These are phyloP conservation scores for Ceratocystiopsis sp. DNA, from an alignment of 2,329 filamentous ascomycete genomes.

Conservation along the genomic window DNA sequence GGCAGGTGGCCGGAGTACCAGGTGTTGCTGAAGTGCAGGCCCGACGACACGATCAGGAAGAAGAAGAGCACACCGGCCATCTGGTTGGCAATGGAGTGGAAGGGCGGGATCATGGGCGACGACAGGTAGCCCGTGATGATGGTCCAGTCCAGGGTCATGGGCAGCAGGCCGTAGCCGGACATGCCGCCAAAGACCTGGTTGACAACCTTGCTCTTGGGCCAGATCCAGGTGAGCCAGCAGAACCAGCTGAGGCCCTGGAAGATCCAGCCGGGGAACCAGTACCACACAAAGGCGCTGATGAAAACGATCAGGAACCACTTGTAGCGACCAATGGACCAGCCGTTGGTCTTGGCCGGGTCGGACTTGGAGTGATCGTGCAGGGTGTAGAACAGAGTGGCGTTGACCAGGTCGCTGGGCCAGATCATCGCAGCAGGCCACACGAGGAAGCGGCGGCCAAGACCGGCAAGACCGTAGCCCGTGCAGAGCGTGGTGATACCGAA, in stretches of 20 bases:
- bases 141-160: slow-evolving; percentile 22
- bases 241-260: slow-evolving; percentile 30
- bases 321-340: slow-evolving; percentile 49
- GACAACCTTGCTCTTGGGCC: slow-evolving; percentile 25
- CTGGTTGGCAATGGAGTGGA: slow-evolving; percentile 40
- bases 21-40: slow-evolving; percentile 37
- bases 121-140: slow-evolving; percentile 29
- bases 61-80: slow-evolving; percentile 35
- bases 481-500: slow-evolving; percentile 43
- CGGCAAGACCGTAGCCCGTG: slow-evolving; percentile 47
- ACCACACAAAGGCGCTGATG: slow-evolving; percentile 33
- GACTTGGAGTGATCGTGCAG: slow-evolving; percentile 42
- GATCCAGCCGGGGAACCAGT: slow-evolving; percentile 38
- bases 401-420: slow-evolving; percentile 44
- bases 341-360: slow-evolving; percentile 33
- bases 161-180: slow-evolving; percentile 20
- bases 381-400: slow-evolving; percentile 44
- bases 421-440: slow-evolving; percentile 47
- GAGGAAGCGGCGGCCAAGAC: slow-evolving; percentile 40
- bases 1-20: slow-evolving; percentile 45
- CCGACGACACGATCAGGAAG: slow-evolving; percentile 38
- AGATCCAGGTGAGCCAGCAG: slow-evolving; percentile 29
- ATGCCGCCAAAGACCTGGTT: slow-evolving; percentile 30
- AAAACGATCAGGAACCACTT: slow-evolving; percentile 43
- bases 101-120: slow-evolving; percentile 33